Evolutionary conservation across 495 filamentous ascomycete species (phyloP), one percentile per base, ranked within the genome.

Genomic region (Margaritispora aquatica): DNA sequence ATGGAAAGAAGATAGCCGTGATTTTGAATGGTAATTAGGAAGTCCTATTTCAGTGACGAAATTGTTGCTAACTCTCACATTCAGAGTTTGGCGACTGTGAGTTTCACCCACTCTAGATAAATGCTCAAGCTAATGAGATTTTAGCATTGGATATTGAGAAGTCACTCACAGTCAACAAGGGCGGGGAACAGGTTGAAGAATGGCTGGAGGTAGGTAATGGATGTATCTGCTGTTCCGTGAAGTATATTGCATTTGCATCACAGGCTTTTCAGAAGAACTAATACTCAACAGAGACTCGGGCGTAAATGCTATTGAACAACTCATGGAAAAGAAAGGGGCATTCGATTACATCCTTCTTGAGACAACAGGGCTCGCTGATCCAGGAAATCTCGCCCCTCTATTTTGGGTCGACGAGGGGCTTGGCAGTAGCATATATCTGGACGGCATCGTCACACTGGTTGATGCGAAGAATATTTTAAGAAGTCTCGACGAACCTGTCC

Each of bases 291-390:
- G 89, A 77, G 93, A 97, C 72, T 81, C 84, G 8, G 94, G 95
- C 46, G 92, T 98, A 52, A 86, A 86, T 65, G 95, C 94, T 58
- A 92, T 98, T 58, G 94, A 98, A 74, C 88, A 88, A 19, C 77
- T 98, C n/a, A 97, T 98, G 89, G 88, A 91, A 60, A 88, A 88
- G 61, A 89, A 89, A 55, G 94, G 94, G 41, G 83, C 85, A 34
- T 97, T 98, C 68, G 95, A 98, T 79, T 97, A 97, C 75, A 96
- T 98, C 64, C 84, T 98, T 0, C 87, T 98, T 23, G 94, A 98
- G 73, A 97, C 95, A 1, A 97, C 92, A 1, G 94, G 94, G 0
- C 80, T 98, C 10, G 94, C 94, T 13, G 94, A 98, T 71, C 94
- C 94, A 0, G 94, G 94, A 4, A 97, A 97, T 64, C 84, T 98